Conservation (phyloP, 371 early-diverging fungal species). For the Mortierella sp. region DNA sequence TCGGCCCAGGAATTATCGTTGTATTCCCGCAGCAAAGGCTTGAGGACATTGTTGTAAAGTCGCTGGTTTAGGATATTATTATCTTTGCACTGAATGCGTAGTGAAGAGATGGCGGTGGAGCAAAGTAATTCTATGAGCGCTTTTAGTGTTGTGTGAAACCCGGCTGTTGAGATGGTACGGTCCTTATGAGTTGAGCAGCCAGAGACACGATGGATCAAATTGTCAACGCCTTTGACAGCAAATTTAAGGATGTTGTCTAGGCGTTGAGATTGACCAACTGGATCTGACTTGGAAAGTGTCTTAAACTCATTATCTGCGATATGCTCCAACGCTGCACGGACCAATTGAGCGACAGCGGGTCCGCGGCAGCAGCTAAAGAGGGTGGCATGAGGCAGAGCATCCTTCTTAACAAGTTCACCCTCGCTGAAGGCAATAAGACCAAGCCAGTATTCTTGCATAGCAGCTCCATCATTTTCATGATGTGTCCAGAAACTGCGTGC, state of each 20-base stretch:
- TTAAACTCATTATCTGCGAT: slow-evolving; percentile 16
- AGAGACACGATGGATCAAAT: slow-evolving; percentile 22
- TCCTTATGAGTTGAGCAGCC: slow-evolving; percentile 31
- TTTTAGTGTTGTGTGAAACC: slow-evolving; percentile 15
- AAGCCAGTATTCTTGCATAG: slow-evolving; percentile 31
- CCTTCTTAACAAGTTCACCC: slow-evolving; percentile 32
- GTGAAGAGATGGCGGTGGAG: neutral
- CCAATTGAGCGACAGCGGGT: slow-evolving; percentile 19
- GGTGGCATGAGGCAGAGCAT: neutral
- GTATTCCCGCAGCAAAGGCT: slow-evolving; percentile 6
- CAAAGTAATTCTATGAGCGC: slow-evolving; percentile 12
- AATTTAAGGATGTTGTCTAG: slow-evolving; percentile 23
- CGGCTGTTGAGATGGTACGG: neutral
- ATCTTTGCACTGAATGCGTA: slow-evolving; percentile 11
- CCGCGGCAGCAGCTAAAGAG: slow-evolving; percentile 39
- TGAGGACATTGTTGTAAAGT: slow-evolving; percentile 20
- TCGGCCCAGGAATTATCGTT: neutral
- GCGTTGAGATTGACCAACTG: neutral
- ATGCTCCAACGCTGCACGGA: slow-evolving; percentile 19
- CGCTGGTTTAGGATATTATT: slow-evolving; percentile 3
- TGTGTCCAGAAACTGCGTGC: slow-evolving; percentile 26
- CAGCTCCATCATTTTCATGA: neutral
- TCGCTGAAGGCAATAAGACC: slow-evolving; percentile 19
- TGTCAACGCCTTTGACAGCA: slow-evolving; percentile 20
- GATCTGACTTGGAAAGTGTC: neutral